Conservation (phyloP, 495 filamentous ascomycete species). For the Aspergillus wentii region DNA sequence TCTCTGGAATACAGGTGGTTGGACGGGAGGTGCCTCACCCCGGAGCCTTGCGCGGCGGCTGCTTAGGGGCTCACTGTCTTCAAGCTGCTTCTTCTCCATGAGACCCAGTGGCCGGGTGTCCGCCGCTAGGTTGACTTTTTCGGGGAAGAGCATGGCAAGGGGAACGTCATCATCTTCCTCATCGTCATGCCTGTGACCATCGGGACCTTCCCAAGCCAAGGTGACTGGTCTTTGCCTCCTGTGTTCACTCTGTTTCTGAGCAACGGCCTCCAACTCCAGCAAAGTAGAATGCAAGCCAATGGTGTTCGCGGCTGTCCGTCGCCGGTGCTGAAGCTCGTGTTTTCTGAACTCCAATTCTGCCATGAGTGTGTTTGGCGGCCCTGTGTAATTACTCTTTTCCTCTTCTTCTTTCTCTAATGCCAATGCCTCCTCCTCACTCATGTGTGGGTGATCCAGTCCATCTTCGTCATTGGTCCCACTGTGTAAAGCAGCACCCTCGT, state of each 20-base stretch:
- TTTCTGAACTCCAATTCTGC: constrained; percentile 91
- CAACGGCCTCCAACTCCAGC: constrained; percentile 85
- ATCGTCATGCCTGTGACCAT: constrained; percentile 29
- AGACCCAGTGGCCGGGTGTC: constrained; percentile 73
- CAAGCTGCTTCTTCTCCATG: constrained; percentile 76
- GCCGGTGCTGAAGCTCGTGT: constrained; percentile 71
- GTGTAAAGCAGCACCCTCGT: constrained; percentile 15
- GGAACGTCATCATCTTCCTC: constrained; percentile 74
- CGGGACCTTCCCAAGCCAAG: constrained; percentile 83
- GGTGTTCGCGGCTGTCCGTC: constrained; percentile 57
- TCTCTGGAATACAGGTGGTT: constrained; percentile 21
- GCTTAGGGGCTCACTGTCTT: constrained; percentile 89
- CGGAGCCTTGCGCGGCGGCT: constrained; percentile 70
- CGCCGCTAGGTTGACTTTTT: constrained; percentile 49
- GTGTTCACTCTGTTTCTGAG: constrained; percentile 74
- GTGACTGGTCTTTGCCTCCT: constrained; percentile 70
- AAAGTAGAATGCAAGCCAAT: constrained; percentile 85
- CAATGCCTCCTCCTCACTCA: constrained; percentile 23
- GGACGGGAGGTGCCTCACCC: constrained; percentile 40
- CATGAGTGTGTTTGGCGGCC: constrained; percentile 80
- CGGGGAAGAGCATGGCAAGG: constrained; percentile 71
- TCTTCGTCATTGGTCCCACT: constrained; percentile 12
- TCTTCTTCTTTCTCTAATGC: constrained; percentile 33
- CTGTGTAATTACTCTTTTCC: constrained; percentile 51
- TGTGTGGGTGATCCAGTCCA: too few relatives aligned